phyloP scores from a whole-genome alignment of 176 grass and related monocot species.

The Oryza australiensis region DNA sequence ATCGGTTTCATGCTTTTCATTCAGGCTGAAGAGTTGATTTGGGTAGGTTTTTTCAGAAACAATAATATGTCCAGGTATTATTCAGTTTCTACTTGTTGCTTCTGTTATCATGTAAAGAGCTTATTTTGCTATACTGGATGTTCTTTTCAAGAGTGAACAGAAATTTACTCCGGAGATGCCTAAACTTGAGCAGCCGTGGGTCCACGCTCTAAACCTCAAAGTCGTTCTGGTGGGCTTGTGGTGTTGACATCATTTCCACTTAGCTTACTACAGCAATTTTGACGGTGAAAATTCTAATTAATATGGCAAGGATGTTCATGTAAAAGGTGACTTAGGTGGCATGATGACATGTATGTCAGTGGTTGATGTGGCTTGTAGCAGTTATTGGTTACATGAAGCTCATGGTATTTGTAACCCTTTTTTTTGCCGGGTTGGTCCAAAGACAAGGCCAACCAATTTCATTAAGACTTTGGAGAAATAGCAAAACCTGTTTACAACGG shows the following conservation, averaged over 20 bases:
- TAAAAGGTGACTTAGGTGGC: neutral
- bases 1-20: neutral
- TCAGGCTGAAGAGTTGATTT: constrained; percentile 94
- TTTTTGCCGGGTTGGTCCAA: too few species aligned
- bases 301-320: neutral
- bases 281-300: neutral
- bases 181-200: neutral
- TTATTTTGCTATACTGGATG: constrained; percentile 5
- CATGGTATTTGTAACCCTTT: neutral
- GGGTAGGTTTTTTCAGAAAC: constrained; percentile 92
- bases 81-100: neutral
- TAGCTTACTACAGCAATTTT: neutral
- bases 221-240: neutral
- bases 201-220: constrained; percentile 12
- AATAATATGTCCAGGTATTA: constrained; percentile 96
- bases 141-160: neutral
- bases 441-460: too few species aligned
- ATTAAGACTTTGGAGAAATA: too few species aligned
- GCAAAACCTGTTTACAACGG: too few species aligned
- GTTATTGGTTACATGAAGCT: neutral
- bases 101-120: neutral
- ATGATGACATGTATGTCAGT: neutral
- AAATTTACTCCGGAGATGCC: neutral
- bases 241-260: constrained; percentile 1
- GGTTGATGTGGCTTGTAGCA: neutral